These are phyloP conservation scores for Wickerhamomyces sydowiorum DNA, from an alignment of 805 yeast species.

Conservation along the genomic window DNA sequence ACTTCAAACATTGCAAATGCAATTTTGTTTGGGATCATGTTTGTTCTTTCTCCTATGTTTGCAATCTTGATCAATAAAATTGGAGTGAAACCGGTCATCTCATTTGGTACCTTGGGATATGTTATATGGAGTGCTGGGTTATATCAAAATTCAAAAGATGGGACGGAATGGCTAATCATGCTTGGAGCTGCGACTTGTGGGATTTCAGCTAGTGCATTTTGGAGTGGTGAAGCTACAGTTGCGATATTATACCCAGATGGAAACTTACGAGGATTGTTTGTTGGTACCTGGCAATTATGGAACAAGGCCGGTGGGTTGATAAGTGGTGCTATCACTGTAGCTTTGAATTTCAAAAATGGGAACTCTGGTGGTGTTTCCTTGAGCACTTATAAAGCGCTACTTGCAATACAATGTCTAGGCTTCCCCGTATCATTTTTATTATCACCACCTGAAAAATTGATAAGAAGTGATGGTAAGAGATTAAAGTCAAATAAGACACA, in stretches of 20 bases:
- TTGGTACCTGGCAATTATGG: slow-evolving; percentile 23
- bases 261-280: slow-evolving; percentile 18
- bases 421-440: slow-evolving; percentile 15
- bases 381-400: slow-evolving; percentile 20
- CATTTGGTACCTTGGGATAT: slow-evolving; percentile 21
- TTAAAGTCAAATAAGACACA: slow-evolving; percentile 7
- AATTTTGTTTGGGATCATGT: slow-evolving; percentile 19
- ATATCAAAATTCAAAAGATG: slow-evolving; percentile 21
- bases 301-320: slow-evolving; percentile 22
- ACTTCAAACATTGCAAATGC: slow-evolving; percentile 16
- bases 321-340: slow-evolving; percentile 20
- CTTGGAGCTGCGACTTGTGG: slow-evolving; percentile 22
- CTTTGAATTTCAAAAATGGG: slow-evolving; percentile 11
- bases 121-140: slow-evolving; percentile 22
- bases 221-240: slow-evolving; percentile 24
- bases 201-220: slow-evolving; percentile 21
- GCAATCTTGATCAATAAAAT: slow-evolving; percentile 18
- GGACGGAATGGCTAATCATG: slow-evolving; percentile 20
- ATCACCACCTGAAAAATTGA: slow-evolving; percentile 22
- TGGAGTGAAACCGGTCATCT: slow-evolving; percentile 15
- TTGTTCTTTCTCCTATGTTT: slow-evolving; percentile 14
- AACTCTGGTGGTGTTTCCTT: slow-evolving; percentile 18
- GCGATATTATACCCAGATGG: slow-evolving; percentile 21
- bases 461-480: slow-evolving; percentile 23
- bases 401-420: slow-evolving; percentile 23